phyloP scores from a whole-genome alignment of 2,329 filamentous ascomycete species.

The Blastomyces emzantsi region DNA sequence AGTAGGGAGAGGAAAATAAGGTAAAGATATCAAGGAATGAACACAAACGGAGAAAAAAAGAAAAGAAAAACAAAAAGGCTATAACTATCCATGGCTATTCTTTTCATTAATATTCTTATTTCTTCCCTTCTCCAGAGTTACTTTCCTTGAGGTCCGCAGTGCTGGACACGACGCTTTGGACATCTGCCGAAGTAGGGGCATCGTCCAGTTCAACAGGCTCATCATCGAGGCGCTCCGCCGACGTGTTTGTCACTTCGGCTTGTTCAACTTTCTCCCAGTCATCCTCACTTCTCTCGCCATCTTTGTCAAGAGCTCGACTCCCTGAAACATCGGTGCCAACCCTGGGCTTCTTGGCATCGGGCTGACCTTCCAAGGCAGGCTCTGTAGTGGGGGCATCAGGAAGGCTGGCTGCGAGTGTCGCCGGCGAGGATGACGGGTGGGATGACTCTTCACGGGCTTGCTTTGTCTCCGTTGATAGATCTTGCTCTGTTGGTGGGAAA shows the following conservation, averaged over 20 bases:
- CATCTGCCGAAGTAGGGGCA: slow-evolving; percentile 25
- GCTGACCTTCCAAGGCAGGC: slow-evolving; percentile 36
- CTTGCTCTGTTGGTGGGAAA: slow-evolving; percentile 41
- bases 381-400: slow-evolving; percentile 43
- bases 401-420: slow-evolving; percentile 35
- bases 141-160: slow-evolving; percentile 16
- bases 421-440: slow-evolving; percentile 19
- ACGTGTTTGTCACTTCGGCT: slow-evolving; percentile 18
- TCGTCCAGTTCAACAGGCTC: slow-evolving; percentile 28
- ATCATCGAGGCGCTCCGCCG: slow-evolving; percentile 24
- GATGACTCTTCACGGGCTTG: slow-evolving; percentile 19
- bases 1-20: not conserved
- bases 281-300: slow-evolving; percentile 27
- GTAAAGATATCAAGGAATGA: not conserved
- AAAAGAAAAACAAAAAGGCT: not conserved
- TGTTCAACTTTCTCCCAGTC: slow-evolving; percentile 35
- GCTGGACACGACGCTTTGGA: slow-evolving; percentile 30
- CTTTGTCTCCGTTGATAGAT: slow-evolving; percentile 18
- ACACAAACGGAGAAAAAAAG: not conserved
- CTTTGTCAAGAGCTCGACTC: slow-evolving; percentile 8
- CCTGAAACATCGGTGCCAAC: slow-evolving; percentile 17
- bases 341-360: slow-evolving; percentile 43
- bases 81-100: not conserved
- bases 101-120: not conserved
- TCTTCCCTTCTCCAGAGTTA: not conserved